phyloP scores from a whole-genome alignment of 2,329 filamentous ascomycete genomes.

The Epichloe typhina region DNA sequence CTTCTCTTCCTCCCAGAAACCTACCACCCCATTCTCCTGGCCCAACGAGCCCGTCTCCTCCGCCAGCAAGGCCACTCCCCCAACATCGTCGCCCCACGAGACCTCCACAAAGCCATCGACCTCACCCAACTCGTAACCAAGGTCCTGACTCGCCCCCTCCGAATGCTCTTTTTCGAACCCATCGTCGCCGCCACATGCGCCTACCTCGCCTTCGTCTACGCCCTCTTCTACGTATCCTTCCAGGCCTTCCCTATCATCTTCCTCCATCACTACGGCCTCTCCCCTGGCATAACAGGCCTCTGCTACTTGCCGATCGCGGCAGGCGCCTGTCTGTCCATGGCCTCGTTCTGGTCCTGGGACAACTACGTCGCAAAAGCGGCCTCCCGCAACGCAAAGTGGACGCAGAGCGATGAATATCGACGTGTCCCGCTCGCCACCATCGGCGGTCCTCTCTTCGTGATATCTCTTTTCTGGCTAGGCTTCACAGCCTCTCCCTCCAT shows the following conservation, averaged over 20 bases:
- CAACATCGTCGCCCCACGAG: conserved; percentile 44
- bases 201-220: conserved; percentile 60
- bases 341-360: conserved; percentile 55
- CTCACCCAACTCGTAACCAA: conserved; percentile 48
- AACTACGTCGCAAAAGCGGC: conserved; percentile 39
- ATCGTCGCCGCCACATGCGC: conserved; percentile 58
- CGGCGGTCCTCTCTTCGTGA: conserved; percentile 49
- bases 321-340: conserved; percentile 45
- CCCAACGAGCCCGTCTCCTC: conserved; percentile 40
- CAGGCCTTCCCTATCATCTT: conserved; percentile 65
- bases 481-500: conserved; percentile 38
- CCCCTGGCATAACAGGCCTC: conserved; percentile 51
- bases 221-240: conserved; percentile 58
- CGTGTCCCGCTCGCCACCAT: conserved; percentile 59
- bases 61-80: conserved; percentile 39
- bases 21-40: conserved; percentile 44
- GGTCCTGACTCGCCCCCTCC: conserved; percentile 57
- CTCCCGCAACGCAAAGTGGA: conserved; percentile 39
- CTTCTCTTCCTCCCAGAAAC: conserved; percentile 54
- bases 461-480: conserved; percentile 48
- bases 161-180: conserved; percentile 60
- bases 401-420: conserved; percentile 49
- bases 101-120: conserved; percentile 44
- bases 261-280: conserved; percentile 46
- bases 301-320: conserved; percentile 56